These are phyloP conservation scores for Candida fluviatilis DNA, from an alignment of 805 yeast genomes.

Conservation along the genomic window DNA sequence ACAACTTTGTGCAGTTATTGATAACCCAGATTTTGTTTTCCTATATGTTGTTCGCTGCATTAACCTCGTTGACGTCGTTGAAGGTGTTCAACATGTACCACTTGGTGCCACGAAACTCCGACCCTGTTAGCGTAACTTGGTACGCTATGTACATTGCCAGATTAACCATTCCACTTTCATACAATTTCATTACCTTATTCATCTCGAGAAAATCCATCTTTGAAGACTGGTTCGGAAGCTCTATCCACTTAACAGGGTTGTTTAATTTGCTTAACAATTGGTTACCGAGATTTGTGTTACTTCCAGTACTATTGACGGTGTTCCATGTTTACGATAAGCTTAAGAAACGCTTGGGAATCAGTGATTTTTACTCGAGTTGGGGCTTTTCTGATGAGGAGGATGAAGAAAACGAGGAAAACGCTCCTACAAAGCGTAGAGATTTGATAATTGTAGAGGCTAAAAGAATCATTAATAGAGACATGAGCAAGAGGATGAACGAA, in stretches of 20 bases:
- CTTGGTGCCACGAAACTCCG: slow-evolving; percentile 65
- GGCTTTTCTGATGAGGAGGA: slow-evolving; percentile 32
- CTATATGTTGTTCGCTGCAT: slow-evolving; percentile 67
- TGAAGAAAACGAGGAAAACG: slow-evolving; percentile 14
- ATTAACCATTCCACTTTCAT: slow-evolving; percentile 75
- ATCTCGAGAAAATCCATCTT: slow-evolving; percentile 51
- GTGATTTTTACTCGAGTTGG: slow-evolving; percentile 36
- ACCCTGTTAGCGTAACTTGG: slow-evolving; percentile 70
- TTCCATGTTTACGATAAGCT: slow-evolving; percentile 67
- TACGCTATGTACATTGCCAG: slow-evolving; percentile 80
- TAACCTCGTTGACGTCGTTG: slow-evolving; percentile 61
- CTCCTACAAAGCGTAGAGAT: slow-evolving; percentile 25
- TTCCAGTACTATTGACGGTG: slow-evolving; percentile 63
- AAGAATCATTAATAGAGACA: slow-evolving; percentile 34
- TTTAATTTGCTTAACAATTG: slow-evolving; percentile 69
- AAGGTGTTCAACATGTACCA: slow-evolving; percentile 75
- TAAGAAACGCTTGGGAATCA: slow-evolving; percentile 37
- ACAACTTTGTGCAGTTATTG: slow-evolving; percentile 30
- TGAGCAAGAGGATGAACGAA: slow-evolving; percentile 20
- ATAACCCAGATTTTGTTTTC: slow-evolving; percentile 42
- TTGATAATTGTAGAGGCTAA: slow-evolving; percentile 40
- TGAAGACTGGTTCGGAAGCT: slow-evolving; percentile 70
- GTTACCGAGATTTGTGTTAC: slow-evolving; percentile 67
- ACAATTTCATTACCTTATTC: slow-evolving; percentile 69
- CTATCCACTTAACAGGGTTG: slow-evolving; percentile 69